Percentiles rank a stretch among this genome's conserved stretches.
Conservation (phyloP, 805 yeast species). For the Pichia phayaonensis region DNA sequence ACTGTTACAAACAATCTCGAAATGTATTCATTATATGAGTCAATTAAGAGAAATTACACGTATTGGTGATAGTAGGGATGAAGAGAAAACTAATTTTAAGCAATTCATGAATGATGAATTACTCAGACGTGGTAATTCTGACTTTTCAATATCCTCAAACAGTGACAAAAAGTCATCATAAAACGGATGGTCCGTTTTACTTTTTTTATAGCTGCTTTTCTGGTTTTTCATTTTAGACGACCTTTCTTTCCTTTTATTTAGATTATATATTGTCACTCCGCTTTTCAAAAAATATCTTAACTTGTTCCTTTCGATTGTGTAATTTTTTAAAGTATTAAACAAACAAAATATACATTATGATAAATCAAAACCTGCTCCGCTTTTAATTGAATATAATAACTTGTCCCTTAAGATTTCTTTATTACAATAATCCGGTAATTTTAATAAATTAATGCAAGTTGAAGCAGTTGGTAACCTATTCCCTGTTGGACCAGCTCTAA, state of each 20-base stretch:
- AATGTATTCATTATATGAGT: conserved; percentile 66
- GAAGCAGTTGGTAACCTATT: conserved; percentile 82
- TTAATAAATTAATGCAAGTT: conserved; percentile 84
- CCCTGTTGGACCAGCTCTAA: conserved; percentile 49
- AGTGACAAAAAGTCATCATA: background rate
- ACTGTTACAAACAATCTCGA: conserved; percentile 75
- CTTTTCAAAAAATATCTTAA: no score
- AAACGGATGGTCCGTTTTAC: background rate
- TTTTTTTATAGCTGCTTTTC: no score
- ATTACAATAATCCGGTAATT: conserved; percentile 73
- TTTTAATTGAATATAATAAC: conserved; percentile 67
- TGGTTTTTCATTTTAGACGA: background rate
- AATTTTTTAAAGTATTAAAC: background rate
- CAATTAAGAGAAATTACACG: conserved; percentile 42
- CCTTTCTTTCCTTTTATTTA: no score
- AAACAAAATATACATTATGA: conserved; percentile 30
- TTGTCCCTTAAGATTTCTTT: conserved; percentile 52
- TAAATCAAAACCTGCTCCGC: conserved; percentile 84
- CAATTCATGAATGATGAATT: conserved; percentile 8
- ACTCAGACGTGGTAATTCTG: conserved; percentile 1
- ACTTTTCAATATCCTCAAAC: background rate
- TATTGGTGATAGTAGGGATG: conserved; percentile 5
- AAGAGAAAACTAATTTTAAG: conserved; percentile 2
- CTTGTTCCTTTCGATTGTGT: no score
- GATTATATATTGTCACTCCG: background rate